Base-by-base conservation (phyloP, 2,329 filamentous ascomycete genomes). In the Ophiostoma sp. region DNA sequence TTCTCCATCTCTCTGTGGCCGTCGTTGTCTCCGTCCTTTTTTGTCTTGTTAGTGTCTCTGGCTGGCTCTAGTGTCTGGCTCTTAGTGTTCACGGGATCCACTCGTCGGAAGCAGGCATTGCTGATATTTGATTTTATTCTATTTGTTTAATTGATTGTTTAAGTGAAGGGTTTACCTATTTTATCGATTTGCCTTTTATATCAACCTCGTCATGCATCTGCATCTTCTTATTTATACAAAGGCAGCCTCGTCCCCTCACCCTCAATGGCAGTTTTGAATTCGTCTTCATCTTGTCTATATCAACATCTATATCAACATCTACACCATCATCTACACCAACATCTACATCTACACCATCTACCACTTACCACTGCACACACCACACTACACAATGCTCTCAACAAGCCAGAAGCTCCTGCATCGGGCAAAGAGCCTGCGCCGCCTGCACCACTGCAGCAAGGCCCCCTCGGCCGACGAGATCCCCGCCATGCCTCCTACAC, bases 351-450 rank as follows among this genome's bases (percentile, higher is more conserved):
- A 58, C 4, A 65, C 16, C 49, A 60, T 40, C 40, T 52, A 47
- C 6, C 9, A 9, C 16, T 42, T 16, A 65, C n/a, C 27, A 6
- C 11, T 16, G 40, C 27, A 18, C 64, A 62, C 16, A 49, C 52
- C 16, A 38, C 64, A 63, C 38, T 14, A 45, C 58, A 64, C 67
- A 66, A 69, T 70, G 66, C 11, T 70, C 49, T 42, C 62, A 38
- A 65, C 67, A 36, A 41, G 36, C 38, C 70, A 70, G 47, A 71
- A 70, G 38, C 65, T 71, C 64, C 58, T 71, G 62, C 70, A 70
- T 58, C 69, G 70, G 18, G 69, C 70, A 64, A 69, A 69, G 65
- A 71, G 67, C 42, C 58, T 71, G 44, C 70, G 69, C 42, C 69
- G 68, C 12, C 68, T 69, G 40, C 69, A 68, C 69, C 66, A 45